Conservation (phyloP, 805 yeast species). For the Wickerhamiella hasegawae region DNA sequence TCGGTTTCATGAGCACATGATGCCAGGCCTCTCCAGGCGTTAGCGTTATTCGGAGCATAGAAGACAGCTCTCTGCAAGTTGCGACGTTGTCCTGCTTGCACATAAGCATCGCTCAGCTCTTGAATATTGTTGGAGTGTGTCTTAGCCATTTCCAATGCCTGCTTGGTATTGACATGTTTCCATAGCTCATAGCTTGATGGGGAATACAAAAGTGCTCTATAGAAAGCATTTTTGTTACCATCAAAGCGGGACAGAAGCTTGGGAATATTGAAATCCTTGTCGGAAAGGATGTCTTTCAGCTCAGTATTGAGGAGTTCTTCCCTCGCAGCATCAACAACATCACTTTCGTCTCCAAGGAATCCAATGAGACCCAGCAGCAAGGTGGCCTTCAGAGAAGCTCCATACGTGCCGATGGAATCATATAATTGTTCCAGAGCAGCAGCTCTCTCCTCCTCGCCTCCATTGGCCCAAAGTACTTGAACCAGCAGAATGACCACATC, state of each 20-base stretch:
- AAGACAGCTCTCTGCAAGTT: conserved; percentile 55
- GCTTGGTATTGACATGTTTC: conserved; percentile 40
- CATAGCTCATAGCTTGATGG: conserved; percentile 59
- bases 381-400: conserved; percentile 50
- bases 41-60: conserved; percentile 36
- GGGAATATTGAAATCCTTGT: conserved; percentile 35
- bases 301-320: conserved; percentile 46
- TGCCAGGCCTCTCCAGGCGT: conserved; percentile 19
- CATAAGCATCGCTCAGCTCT: conserved; percentile 37
- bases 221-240: conserved; percentile 32
- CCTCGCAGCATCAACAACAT: conserved; percentile 41
- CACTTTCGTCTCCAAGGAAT: conserved; percentile 40
- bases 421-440: conserved; percentile 78
- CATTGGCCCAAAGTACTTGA: conserved; percentile 63
- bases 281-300: conserved; percentile 32
- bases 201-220: conserved; percentile 53
- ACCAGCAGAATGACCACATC: conserved; percentile 58
- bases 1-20: too few relatives aligned
- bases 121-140: conserved; percentile 31
- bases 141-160: conserved; percentile 44
- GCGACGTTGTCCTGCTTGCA: conserved; percentile 30
- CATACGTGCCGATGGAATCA: conserved; percentile 42
- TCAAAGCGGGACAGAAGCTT: conserved; percentile 20
- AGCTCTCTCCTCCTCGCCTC: conserved; percentile 58
- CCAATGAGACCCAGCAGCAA: conserved; percentile 70